Conservation (phyloP, 2,329 filamentous ascomycete species). For the Parafenestella ontariensis region DNA sequence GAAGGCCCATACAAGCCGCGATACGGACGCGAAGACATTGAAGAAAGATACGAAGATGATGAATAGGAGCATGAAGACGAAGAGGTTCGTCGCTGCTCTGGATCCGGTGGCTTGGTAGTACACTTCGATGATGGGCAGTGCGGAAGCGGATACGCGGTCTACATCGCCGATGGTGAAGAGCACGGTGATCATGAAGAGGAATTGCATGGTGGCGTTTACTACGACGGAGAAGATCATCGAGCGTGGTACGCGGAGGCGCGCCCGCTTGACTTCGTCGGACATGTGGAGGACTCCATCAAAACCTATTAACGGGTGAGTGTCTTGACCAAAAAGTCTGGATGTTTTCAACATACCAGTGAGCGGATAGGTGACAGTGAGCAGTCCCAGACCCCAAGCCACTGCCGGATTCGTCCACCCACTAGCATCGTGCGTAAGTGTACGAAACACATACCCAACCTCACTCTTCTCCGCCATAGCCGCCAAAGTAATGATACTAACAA, state of each 20-base stretch:
- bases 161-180: conserved; percentile 55
- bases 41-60: conserved; percentile 47
- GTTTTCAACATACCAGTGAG: conserved; percentile 15
- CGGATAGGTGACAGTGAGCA: conserved; percentile 39
- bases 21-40: conserved; percentile 55
- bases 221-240: conserved; percentile 55
- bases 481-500: conserved; percentile 56
- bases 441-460: conserved; percentile 52
- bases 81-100: conserved; percentile 52
- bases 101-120: conserved; percentile 47
- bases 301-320: conserved; percentile 33
- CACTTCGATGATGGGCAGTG: conserved; percentile 57
- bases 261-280: conserved; percentile 36
- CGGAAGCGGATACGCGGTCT: conserved; percentile 43
- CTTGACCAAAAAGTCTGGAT: conserved; percentile 1
- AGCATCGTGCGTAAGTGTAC: conserved; percentile 52
- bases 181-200: conserved; percentile 53
- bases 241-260: conserved; percentile 28
- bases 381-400: conserved; percentile 52
- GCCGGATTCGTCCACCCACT: conserved; percentile 53
- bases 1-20: conserved; percentile 59
- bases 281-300: conserved; percentile 56
- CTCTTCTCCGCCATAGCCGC: conserved; percentile 51
- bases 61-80: conserved; percentile 35
- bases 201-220: conserved; percentile 51